Percentiles rank a stretch among this genome's conserved stretches.
These are phyloP conservation scores for Herpotrichia juniperi DNA, from an alignment of 2,329 filamentous ascomycete species.

Conservation along the genomic window DNA sequence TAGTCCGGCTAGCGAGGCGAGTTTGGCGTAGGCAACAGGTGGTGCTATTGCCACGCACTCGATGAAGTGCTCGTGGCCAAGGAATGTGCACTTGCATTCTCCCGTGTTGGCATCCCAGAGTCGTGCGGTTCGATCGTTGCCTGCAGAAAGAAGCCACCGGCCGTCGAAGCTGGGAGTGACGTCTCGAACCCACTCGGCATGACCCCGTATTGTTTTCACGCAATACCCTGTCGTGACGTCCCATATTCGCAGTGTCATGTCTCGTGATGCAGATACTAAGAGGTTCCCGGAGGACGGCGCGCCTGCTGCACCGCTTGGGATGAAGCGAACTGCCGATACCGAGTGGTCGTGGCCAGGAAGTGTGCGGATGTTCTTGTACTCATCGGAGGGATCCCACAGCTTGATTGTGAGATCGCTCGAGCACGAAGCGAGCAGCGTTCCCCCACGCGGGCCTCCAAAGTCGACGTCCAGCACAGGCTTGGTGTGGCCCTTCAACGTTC, in stretches of 20 bases:
- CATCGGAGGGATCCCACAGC: constrained; percentile 88
- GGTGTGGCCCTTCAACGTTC: constrained; percentile 91
- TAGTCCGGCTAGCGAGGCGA: constrained; percentile 78
- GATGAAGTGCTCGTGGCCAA: constrained; percentile 85
- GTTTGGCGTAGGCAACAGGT: constrained; percentile 74
- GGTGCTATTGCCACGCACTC: constrained; percentile 90
- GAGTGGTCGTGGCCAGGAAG: constrained; percentile 91
- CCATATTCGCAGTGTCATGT: constrained; percentile 87
- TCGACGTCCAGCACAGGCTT: constrained; percentile 87
- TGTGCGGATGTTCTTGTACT: constrained; percentile 94
- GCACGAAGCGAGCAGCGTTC: constrained; percentile 80
- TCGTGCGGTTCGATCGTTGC: constrained; percentile 80
- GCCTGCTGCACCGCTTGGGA: constrained; percentile 80
- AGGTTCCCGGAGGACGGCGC: constrained; percentile 82
- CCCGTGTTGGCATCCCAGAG: constrained; percentile 82
- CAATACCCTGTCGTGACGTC: constrained; percentile 93
- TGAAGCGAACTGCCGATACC: constrained; percentile 86
- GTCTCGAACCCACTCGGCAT: constrained; percentile 90
- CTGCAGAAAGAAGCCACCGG: constrained; percentile 79
- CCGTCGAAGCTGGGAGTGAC: constrained; percentile 84
- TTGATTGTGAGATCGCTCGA: constrained; percentile 92
- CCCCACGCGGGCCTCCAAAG: constrained; percentile 83
- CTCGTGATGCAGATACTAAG: constrained; percentile 83
- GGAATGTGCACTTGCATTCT: constrained; percentile 78
- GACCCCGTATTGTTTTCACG: constrained; percentile 85